Base-by-base conservation (phyloP, 2,329 filamentous ascomycete species). In the Scedosporium boydii region DNA sequence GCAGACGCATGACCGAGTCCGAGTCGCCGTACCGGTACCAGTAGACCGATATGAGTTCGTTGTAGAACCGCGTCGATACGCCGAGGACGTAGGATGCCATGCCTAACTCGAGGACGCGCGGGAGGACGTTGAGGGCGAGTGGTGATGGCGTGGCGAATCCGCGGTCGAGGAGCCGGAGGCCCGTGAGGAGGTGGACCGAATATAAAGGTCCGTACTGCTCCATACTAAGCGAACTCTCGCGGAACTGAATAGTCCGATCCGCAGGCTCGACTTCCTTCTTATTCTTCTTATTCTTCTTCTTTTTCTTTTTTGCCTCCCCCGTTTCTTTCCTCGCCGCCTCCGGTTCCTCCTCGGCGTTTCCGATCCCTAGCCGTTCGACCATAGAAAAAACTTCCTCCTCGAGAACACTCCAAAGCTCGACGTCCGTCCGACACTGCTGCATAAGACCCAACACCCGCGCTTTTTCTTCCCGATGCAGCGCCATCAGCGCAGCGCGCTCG, bases 11-110 rank as follows among this genome's bases (percentile, higher is more conserved):
- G 26, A 88, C 81, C 1, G 78, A 77, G 3, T 69, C 66, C 2
- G 84, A 76, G 68, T 90, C 84, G 23, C 83, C 80, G 65, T 84
- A 82, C 10, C 83, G 81, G 41, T 75, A 72, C 84, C 87, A 90
- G 62, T 85, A 77, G 23, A 87, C 80, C 14, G 77, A 73, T 26
- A 90, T 78, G 41, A 91, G 79, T 58, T 84, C 78, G 69, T 88
- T 87, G 76, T 90, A 93, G 51, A 93, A 83, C 0, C 81, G 76
- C 0, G 88, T 88, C 18, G 86, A 86, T 5, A 84, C 87, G 58
- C 88, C 89, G 0, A 93, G 80, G 6, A 90, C 85, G 69, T 88
- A 90, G 0, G 87, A 88, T 1, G 84, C 82, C 1, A 88, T 80
- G 1, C 89, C 89, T 0, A 90, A 78, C 55, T 81, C 78, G 69